Percentiles rank a stretch among this genome's conserved stretches.
These are phyloP conservation scores for Kalmanozyma brasiliensis DNA, from an alignment of 1,284 basidiomycete genomes.

Conservation along the genomic window DNA sequence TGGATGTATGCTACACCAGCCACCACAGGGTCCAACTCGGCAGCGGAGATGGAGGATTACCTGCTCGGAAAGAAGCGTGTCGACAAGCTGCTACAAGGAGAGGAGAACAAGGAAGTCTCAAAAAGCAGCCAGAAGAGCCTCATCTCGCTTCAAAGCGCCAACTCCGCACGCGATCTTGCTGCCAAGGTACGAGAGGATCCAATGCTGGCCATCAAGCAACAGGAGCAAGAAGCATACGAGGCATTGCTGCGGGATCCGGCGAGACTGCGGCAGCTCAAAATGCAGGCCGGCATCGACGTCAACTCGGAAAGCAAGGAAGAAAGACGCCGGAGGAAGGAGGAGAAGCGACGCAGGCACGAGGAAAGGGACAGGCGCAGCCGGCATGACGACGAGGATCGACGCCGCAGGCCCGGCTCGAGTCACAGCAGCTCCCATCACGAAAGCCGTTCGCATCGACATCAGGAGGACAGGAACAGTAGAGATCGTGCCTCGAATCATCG, in stretches of 20 bases:
- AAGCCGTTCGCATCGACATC: constrained; percentile 35
- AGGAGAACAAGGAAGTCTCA: constrained; percentile 77
- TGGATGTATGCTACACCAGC: constrained; percentile 99
- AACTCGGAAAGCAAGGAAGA: constrained; percentile 67
- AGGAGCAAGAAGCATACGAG: constrained; percentile 92
- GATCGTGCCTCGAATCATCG: constrained; percentile 6
- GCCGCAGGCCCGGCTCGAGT: constrained; percentile 7
- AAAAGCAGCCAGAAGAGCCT: constrained; percentile 29
- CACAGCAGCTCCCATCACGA: constrained; percentile 11
- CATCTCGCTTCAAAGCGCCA: constrained; percentile 72
- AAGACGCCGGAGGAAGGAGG: constrained; percentile 71
- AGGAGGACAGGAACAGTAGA: constrained; percentile 62
- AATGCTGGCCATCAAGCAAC: constrained; percentile 93
- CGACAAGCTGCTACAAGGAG: constrained; percentile 86
- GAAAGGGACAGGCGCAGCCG: constrained; percentile 7
- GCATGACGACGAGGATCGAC: constrained; percentile 9
- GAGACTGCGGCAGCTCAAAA: constrained; percentile 73
- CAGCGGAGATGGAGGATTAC: constrained; percentile 90
- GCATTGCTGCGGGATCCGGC: constrained; percentile 90
- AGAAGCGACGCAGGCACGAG: constrained; percentile 68
- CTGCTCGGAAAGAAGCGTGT: constrained; percentile 97
- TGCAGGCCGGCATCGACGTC: constrained; percentile 78
- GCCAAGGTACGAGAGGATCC: constrained; percentile 96
- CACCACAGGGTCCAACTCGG: constrained; percentile 78
- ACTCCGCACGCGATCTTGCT: constrained; percentile 86